Conservation (phyloP, 2,329 filamentous ascomycete genomes). For the Trichoderma sp. region DNA sequence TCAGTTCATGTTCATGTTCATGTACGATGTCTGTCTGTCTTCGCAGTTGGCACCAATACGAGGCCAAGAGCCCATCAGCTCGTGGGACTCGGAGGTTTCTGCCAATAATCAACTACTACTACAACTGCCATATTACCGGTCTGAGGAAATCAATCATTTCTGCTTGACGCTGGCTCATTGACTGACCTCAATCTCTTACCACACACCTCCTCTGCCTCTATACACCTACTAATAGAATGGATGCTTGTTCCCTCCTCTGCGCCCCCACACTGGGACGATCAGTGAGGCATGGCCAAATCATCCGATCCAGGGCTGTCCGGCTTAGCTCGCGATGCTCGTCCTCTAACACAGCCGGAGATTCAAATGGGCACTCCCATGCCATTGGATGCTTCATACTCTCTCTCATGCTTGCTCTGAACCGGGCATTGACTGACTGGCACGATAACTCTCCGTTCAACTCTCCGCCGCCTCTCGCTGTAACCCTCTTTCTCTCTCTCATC, state of each 20-base stretch:
- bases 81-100: not conserved
- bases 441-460: not conserved
- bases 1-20: not conserved
- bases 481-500: not conserved
- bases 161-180: not conserved
- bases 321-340: not conserved
- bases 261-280: conserved; percentile 18
- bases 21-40: not conserved
- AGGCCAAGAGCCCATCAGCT: not conserved
- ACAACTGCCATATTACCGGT: not conserved
- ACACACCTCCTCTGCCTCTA: not conserved
- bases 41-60: not conserved
- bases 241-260: not conserved
- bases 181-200: not conserved
- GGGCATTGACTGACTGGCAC: not conserved
- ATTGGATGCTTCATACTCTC: not conserved
- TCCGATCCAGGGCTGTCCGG: conserved; percentile 11
- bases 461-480: not conserved
- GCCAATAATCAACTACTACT: not conserved
- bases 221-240: not conserved
- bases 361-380: not conserved
- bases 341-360: not conserved
- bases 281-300: conserved; percentile 14
- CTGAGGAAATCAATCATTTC: not conserved
- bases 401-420: not conserved